Evolutionary conservation across 495 filamentous ascomycete genomes (phyloP), one percentile per base, ranked within the genome.

Genomic region (Podospora bellae-mahoneyi): DNA sequence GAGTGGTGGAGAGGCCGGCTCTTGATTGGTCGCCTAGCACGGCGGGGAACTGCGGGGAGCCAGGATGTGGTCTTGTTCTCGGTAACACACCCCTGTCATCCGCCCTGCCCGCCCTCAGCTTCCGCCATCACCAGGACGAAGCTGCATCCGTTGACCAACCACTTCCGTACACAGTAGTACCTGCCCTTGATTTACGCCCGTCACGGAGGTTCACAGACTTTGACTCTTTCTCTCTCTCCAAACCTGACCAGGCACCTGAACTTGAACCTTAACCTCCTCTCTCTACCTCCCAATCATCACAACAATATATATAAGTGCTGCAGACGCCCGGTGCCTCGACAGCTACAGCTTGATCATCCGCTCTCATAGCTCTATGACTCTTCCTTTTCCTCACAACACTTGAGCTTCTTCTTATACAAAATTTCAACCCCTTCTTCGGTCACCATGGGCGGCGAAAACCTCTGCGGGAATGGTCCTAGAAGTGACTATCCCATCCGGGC

Each of bases 401-500:
- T 62, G 54, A 66, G 65, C 19, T 26, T 23, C 55, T 58, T 58
- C 55, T 13, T 56, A 56, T 58, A 15, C 55, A 58, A 19, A 1
- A 23, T 23, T 23, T 1, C 23, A 23, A 23, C 23, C 15, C 23
- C 7, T 18, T 10, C 26, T 23, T 23, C 28, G 15, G 64, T 19
- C 55, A 73, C 39, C 58, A 82, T 79, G 73, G 78, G 74, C 59
- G 79, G 74, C 53, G 74, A 73, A 63, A 75, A 64, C 69, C 73
- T 34, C 67, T 73, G n/a, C 44, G 69, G 73, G 64, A 69, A 19
- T 57, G 76, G 64, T 74, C 78, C 69, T 59, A 71, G 54, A 76
- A 76, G 53, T 67, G 75, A 75, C 59, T 87, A 87, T 63, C 84
- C 85, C 5, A 54, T 79, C 61, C 80, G 76, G 60, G 83, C 84